These are phyloP conservation scores for Acrocalymma vagum DNA, from an alignment of 2,329 filamentous ascomycete genomes.

Conservation along the genomic window DNA sequence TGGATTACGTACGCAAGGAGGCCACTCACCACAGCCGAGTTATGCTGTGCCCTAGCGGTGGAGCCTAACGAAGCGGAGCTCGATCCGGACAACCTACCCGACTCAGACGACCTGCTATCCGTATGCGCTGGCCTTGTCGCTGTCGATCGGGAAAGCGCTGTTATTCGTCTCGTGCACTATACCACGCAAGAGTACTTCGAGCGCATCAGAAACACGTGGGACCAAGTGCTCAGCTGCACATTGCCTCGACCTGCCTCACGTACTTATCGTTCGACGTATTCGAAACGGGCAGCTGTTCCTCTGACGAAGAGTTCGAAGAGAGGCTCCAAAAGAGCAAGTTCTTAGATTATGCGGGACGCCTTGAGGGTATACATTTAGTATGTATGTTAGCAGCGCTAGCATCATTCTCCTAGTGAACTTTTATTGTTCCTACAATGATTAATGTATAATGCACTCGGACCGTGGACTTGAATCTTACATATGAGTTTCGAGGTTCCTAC, in stretches of 20 bases:
- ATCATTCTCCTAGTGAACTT: too few species aligned
- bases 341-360: conserved; percentile 40
- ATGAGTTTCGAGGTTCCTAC: too few species aligned
- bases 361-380: too few species aligned
- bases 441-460: too few species aligned
- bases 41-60: conserved; percentile 23
- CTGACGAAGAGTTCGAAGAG: conserved; percentile 20
- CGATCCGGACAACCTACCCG: conserved; percentile 13
- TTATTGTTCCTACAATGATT: too few species aligned
- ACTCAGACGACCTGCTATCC: conserved; percentile 18
- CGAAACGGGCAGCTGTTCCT: conserved; percentile 14
- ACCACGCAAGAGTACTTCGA: conserved; percentile 36
- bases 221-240: conserved; percentile 29
- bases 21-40: conserved; percentile 21
- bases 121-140: conserved; percentile 26
- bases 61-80: conserved; percentile 10
- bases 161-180: conserved; percentile 36
- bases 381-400: too few species aligned
- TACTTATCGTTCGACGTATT: conserved; percentile 40
- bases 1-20: conserved; percentile 20
- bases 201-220: conserved; percentile 25
- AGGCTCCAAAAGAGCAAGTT: conserved; percentile 26
- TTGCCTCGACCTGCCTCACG: conserved; percentile 35
- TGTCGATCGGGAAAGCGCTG: conserved; percentile 31
- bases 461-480: too few species aligned